Evolutionary conservation across 495 filamentous ascomycete genomes (phyloP), one percentile per base, ranked within the genome.

Genomic region (Tuber indicum): DNA sequence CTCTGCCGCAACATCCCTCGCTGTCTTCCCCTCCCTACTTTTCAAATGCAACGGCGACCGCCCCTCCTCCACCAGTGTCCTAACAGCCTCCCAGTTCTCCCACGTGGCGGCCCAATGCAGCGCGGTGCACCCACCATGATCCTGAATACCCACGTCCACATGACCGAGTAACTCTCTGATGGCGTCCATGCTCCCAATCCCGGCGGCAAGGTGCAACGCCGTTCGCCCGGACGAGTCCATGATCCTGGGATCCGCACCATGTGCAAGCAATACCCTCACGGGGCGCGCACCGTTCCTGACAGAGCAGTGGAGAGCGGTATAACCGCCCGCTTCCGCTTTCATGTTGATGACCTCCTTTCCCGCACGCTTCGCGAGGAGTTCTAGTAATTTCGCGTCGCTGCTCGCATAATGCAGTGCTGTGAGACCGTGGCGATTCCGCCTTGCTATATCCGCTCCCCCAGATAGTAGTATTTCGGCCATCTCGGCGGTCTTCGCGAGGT

Each of bases 41-140:
- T 66, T 66, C 10, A 66, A 16, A 32, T 66, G 58, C 58, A 66
- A 16, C 10, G 58, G 58, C 58, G 58, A 66, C 10, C n/a, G n/a
- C 58, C 58, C 58, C n/a, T 66, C 58, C 12, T 66, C 58, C n/a
- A 66, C 58, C 9, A 66, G 58, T 3, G 58, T 66, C n/a, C 58
- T 66, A 32, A 66, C 58, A 26, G 58, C 26, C 32, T 70, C 72
- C 72, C 46, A 74, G 21, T 74, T 70, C 72, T 74, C 72, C 47
- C 72, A 47, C 26, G 62, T 74, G 1, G 72, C 72, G 21, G n/a
- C 26, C 23, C 62, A 74, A 16, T 52, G 32, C 72, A 70, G 72
- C 17, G 72, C 72, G n/a, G 72, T 74, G 72, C 72, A 74, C 16
- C 72, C 72, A 5, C 58, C n/a, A 12, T 66, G 58, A 66, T 66